Evolutionary conservation across 1,139 yeast genomes (phyloP).

Genomic region (Lizanozyma gosingica): DNA sequence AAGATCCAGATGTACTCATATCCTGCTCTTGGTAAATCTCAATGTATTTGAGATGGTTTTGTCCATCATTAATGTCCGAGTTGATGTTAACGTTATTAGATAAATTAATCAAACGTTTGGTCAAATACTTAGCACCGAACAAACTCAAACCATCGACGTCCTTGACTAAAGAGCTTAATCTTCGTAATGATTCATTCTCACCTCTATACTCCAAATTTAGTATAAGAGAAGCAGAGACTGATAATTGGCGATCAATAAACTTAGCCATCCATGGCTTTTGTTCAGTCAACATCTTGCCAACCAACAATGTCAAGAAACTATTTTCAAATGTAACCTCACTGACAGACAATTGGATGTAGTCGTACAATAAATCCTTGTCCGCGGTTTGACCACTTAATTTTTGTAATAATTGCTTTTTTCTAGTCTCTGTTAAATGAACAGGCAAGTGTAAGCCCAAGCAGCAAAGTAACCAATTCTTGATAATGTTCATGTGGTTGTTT

Average conservation of each 20-base stretch:
- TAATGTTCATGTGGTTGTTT: slow-evolving; percentile 2
- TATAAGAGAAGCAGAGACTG: slow-evolving; percentile 20
- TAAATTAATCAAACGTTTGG: slow-evolving; percentile 22
- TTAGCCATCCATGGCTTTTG: slow-evolving; percentile 15
- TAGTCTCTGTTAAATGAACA: slow-evolving; percentile 10
- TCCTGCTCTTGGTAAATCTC: slow-evolving; percentile 17
- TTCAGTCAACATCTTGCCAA: slow-evolving; percentile 19
- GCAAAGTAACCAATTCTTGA: slow-evolving; percentile 19
- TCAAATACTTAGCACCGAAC: slow-evolving; percentile 21
- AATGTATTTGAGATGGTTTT: slow-evolving; percentile 22
- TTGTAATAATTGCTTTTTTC: slow-evolving; percentile 13
- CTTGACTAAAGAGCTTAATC: slow-evolving; percentile 20
- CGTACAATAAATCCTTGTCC: slow-evolving; percentile 13
- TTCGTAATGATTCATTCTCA: slow-evolving; percentile 14
- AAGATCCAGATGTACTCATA: slow-evolving; percentile 10
- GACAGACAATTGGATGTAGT: slow-evolving; percentile 22
- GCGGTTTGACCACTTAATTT: slow-evolving; percentile 16
- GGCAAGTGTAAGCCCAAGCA: slow-evolving; percentile 25
- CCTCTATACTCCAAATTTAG: slow-evolving; percentile 26
- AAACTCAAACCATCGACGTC: slow-evolving; percentile 26
- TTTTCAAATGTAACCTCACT: slow-evolving; percentile 31
- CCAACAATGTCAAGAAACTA: slow-evolving; percentile 23
- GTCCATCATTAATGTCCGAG: slow-evolving; percentile 17
- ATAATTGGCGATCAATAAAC: slow-evolving; percentile 18
- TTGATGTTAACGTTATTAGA: slow-evolving; percentile 16